These are phyloP conservation scores for Andrographis paniculata DNA, from an alignment of 305 asterid genomes.

Conservation along the genomic window DNA sequence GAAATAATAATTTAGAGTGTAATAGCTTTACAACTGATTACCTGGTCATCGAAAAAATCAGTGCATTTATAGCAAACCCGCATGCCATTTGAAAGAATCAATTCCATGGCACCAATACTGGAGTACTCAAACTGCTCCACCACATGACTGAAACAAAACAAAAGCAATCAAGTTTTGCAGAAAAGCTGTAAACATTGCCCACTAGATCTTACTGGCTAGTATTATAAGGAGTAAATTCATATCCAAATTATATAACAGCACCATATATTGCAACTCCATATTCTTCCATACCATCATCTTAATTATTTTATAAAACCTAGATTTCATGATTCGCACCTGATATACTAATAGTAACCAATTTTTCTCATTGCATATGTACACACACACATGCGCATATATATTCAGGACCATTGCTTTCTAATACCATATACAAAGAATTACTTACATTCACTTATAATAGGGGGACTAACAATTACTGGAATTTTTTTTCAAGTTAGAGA, in stretches of 20 bases:
- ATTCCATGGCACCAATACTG: conserved; percentile 64
- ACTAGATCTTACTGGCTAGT: conserved; percentile 3
- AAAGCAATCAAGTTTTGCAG: conserved; percentile 10
- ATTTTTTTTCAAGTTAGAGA: conserved; percentile 15
- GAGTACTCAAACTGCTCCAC: conserved; percentile 63
- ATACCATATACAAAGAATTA: too few relatives aligned
- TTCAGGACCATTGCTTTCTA: not conserved
- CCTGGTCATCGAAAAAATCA: conserved; percentile 93
- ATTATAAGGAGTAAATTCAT: not conserved
- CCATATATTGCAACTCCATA: too few relatives aligned
- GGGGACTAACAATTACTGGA: not conserved
- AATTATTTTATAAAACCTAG: too few relatives aligned
- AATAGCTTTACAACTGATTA: conserved; percentile 15
- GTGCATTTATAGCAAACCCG: conserved; percentile 94
- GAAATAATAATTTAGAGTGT: not conserved
- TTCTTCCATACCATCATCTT: too few relatives aligned
- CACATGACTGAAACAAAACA: conserved; percentile 41
- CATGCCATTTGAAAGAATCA: conserved; percentile 86
- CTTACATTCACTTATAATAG: too few relatives aligned
- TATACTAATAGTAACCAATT: too few relatives aligned
- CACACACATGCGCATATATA: too few relatives aligned
- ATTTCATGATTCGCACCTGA: too few relatives aligned
- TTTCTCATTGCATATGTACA: not conserved
- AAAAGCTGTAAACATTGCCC: conserved; percentile 8
- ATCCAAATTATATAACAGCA: too few relatives aligned